Evolutionary conservation across 345 rosid species (phyloP), one percentile per base, ranked within the genome.

Genomic region (Salix viminalis): DNA sequence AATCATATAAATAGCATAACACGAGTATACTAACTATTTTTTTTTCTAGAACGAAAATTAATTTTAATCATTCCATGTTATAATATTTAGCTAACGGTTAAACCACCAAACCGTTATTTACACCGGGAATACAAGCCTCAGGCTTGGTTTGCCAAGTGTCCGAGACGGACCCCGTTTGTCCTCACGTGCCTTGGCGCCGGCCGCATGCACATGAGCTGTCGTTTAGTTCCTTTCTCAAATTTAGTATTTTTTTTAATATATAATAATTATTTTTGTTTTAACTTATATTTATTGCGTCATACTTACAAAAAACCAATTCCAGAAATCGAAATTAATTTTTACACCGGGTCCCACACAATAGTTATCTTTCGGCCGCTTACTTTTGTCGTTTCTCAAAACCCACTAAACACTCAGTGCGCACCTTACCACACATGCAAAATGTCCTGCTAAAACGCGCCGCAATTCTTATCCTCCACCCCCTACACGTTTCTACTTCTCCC

Each of bases 291-390:
- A 76, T 42, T 69, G 61, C 74, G 79, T 58, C 74, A 60, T 28
- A 15, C 69, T 19, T 69, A 26, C 36, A 14, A 13, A 64, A 46
- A 44, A 34, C 16, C 0, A 11, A 37, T 65, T 34, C 6, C 26
- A 10, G 2, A 16, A 76, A 28, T 2, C n/a, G 39, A 72, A 67
- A 42, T 68, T 32, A 67, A 44, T 54, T 67, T 75, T 74, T 71
- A 75, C 79, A 8, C 1, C n/a, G 79, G 80, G 85, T 69, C 88
- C 84, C 81, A 75, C 73, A 0, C 37, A 69, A 77, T 80, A 83
- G 85, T 84, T 81, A 65, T 76, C 83, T 83, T 83, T 85, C 76
- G 85, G 86, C 81, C 79, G 84, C 74, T 84, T 71, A 50, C 74
- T 84, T 41, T 71, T 84, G 87, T 81, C 87, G 83, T 67, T 36